Conservation (phyloP, 2,329 filamentous ascomycete species). For the Fusarium odoratissimum region DNA sequence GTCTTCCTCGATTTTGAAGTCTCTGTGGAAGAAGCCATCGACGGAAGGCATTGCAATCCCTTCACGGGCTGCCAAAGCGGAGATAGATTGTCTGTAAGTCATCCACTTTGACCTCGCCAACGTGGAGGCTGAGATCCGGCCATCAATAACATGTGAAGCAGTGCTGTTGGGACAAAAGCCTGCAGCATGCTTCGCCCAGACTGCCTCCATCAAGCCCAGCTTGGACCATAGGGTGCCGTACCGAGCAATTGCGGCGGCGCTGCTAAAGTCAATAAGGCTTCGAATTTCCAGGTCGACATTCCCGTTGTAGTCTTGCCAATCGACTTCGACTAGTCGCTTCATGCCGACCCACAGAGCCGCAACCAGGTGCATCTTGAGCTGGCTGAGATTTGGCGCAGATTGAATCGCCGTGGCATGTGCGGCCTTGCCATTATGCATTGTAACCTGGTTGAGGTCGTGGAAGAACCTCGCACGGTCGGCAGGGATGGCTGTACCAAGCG, state of each 20-base stretch:
- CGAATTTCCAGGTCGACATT: neutral
- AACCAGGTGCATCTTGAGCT: neutral
- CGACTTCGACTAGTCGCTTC: neutral
- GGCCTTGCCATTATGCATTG: neutral
- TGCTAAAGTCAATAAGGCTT: neutral
- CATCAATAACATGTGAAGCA: neutral
- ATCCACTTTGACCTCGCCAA: neutral
- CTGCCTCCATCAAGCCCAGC: neutral
- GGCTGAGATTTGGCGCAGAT: neutral
- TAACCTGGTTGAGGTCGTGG: neutral
- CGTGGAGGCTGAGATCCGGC: neutral
- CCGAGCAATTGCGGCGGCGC: neutral
- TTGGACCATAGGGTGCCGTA: neutral
- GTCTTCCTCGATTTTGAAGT: neutral
- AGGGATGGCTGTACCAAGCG: neutral
- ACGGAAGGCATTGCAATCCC: neutral
- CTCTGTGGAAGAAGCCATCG: neutral
- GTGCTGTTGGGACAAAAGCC: neutral
- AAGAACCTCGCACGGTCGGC: neutral
- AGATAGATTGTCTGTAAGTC: neutral
- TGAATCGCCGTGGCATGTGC: neutral
- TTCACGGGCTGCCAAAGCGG: neutral
- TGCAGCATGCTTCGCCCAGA: neutral
- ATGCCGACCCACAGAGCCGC: neutral
- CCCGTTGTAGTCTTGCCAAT: neutral